These are phyloP conservation scores for Aspergillus steynii DNA, from an alignment of 495 filamentous ascomycete genomes.

Conservation along the genomic window DNA sequence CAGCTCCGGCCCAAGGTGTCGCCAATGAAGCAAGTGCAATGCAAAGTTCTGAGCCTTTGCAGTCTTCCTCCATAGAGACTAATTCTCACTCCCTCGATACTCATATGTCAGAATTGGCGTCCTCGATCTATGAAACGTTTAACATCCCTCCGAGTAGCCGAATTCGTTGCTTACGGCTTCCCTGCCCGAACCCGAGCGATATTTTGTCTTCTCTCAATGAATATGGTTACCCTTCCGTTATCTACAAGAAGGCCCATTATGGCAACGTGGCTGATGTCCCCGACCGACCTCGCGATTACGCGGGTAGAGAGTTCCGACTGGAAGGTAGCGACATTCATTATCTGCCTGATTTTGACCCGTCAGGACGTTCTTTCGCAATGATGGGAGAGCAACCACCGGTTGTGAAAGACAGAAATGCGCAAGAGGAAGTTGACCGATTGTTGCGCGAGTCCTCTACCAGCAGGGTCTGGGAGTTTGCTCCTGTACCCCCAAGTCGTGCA, in stretches of 20 bases:
- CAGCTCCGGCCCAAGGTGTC: conserved; percentile 9
- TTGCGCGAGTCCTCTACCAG: conserved; percentile 40
- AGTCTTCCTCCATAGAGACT: conserved; percentile 26
- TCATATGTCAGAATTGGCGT: conserved; percentile 25
- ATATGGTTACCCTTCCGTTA: conserved; percentile 51
- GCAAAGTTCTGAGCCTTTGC: conserved; percentile 19
- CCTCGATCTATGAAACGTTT: conserved; percentile 31
- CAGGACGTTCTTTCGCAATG: conserved; percentile 54
- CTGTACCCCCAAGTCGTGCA: conserved; percentile 64
- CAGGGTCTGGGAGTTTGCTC: conserved; percentile 45
- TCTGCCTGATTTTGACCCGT: conserved; percentile 76
- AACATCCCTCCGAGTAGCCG: conserved; percentile 22
- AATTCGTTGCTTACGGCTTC: conserved; percentile 27
- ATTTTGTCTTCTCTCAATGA: conserved; percentile 30
- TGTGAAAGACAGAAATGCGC: conserved; percentile 47
- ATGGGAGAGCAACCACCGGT: conserved; percentile 51
- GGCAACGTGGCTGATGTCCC: conserved; percentile 87
- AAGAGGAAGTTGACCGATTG: conserved; percentile 49
- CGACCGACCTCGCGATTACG: conserved; percentile 76
- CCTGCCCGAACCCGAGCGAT: conserved; percentile 31
- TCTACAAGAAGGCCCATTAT: conserved; percentile 88
- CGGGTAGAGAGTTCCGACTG: conserved; percentile 81
- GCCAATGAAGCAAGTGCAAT: conserved; percentile 13
- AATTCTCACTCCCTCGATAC: conserved; percentile 17
- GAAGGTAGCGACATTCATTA: conserved; percentile 72